Percentiles rank a stretch among this genome's conserved stretches.
phyloP scores from a whole-genome alignment of 129 eudicot species.

The Tanacetum coccineum region DNA sequence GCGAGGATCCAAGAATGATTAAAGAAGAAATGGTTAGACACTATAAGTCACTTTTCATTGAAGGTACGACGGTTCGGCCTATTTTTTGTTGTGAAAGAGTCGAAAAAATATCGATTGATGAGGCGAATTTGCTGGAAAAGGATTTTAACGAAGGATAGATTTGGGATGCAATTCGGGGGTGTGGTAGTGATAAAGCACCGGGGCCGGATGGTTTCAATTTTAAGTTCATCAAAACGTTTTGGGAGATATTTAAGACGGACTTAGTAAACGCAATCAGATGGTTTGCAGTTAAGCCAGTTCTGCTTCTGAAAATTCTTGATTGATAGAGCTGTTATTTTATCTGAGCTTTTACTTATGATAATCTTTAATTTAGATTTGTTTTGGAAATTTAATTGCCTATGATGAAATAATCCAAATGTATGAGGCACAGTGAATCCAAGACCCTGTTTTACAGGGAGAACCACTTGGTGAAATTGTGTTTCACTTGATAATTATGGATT shows the following conservation, averaged over 20 bases:
- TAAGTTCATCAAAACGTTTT: not conserved
- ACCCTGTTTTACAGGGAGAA: conserved; percentile 24
- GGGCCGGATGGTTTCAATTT: no score
- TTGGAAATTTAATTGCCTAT: not conserved
- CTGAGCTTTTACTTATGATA: conserved; percentile 44
- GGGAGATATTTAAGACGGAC: conserved; percentile 34
- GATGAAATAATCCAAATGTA: not conserved
- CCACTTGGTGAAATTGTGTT: conserved; percentile 5
- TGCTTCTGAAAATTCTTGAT: conserved; percentile 21
- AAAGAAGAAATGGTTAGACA: no score
- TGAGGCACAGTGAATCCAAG: conserved; percentile 15
- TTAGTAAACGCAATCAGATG: conserved; percentile 26
- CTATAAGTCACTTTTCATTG: no score
- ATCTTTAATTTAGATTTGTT: not conserved
- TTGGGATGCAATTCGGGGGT: no score
- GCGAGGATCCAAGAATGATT: no score
- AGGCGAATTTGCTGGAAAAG: no score
- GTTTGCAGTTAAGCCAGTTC: conserved; percentile 55
- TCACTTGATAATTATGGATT: no score
- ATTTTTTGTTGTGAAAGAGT: no score
- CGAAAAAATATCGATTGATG: no score
- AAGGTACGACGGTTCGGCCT: no score
- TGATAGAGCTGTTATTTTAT: conserved; percentile 65
- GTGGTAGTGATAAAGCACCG: no score
- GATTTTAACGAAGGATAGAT: no score